Base-by-base conservation (phyloP, 306 rosid species). In the Cyclanthera cordifolia region DNA sequence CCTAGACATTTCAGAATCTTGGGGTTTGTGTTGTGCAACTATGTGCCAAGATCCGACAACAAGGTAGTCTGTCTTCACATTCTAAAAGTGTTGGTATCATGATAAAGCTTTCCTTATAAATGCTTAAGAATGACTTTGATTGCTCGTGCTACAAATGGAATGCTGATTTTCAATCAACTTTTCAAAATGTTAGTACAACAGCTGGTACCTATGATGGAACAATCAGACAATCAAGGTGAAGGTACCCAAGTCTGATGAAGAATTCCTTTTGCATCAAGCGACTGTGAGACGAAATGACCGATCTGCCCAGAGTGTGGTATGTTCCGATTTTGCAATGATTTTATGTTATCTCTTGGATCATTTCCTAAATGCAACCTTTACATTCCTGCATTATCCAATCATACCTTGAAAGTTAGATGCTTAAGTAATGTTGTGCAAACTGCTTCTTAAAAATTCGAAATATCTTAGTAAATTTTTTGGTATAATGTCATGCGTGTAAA, bases 41-140 rank as follows among this genome's bases (percentile, higher is more conserved):
- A 77, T 93, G 97, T 78, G 99, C 99, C 70, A 93, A 90, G 87
- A 93, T 93, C 67, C 96, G 96, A 72, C 94, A 93, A 78, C 99
- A 93, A 93, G 95, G 98, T 89, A 84, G 41, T 63, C 32, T 74
- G 24, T 72, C 65, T 30, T 24, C 25, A 21, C 72, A 47, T 76
- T 69, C 59, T 27, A 50, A 50, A 10, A 19, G 43, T 30, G 16
- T 13, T 69, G 59, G 48, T 28, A 47, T 46, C n/a, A 32, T 55
- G 8, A 16, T 8, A 27, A 1, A 25, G 46, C 56, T 43, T 6
- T 12, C 56, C 15, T 2, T 53, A 63, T 13, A 66, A 28, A 13
- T 64, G 28, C 34, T 0, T 45, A 45, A 21, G 11, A 47, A 13
- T n/a, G 20, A 43, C 24, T 61, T 63, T 63, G n/a, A 43, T 66